A percentile compares a stretch with the other conserved stretches of the same genome.
Evolutionary conservation across 1,284 basidiomycete species (phyloP).

Genomic region (Phellopilus nigrolimitatus): DNA sequence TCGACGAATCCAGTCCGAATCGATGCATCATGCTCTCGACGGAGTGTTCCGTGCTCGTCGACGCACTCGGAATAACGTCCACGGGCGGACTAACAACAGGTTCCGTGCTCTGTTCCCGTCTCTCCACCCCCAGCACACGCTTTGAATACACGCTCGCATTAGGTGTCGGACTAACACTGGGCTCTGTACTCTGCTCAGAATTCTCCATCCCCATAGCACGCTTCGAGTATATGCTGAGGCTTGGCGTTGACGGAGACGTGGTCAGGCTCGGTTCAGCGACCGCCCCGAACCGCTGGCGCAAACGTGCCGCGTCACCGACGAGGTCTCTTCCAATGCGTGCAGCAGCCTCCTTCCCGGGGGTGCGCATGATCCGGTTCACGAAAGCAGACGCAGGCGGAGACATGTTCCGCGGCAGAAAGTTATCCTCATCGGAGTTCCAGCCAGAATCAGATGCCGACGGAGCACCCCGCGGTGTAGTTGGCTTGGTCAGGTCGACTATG

Average conservation of each 20-base stretch:
- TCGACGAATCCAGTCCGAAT: conserved; percentile 35
- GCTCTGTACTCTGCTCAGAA: conserved; percentile 23
- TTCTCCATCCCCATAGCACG: conserved; percentile 37
- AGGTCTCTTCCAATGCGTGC: conserved; percentile 59
- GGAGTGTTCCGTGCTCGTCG: conserved; percentile 33
- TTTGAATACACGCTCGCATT: too few relatives aligned
- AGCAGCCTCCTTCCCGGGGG: conserved; percentile 62
- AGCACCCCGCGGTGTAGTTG: conserved; percentile 29
- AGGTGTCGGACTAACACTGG: conserved; percentile 12
- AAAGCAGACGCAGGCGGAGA: conserved; percentile 87
- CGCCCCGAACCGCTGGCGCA: conserved; percentile 21
- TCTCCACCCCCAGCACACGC: too few relatives aligned
- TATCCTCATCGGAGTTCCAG: conserved; percentile 26
- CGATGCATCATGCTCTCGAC: conserved; percentile 51
- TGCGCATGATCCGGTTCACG: conserved; percentile 59
- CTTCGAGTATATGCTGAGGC: conserved; percentile 54
- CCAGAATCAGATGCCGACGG: conserved; percentile 20
- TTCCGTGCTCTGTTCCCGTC: too few relatives aligned
- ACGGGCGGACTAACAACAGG: too few relatives aligned
- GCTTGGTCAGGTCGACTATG: conserved; percentile 58
- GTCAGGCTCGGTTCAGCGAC: conserved; percentile 45
- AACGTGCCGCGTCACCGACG: conserved; percentile 39
- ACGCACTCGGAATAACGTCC: too few relatives aligned
- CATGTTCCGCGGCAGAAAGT: conserved; percentile 53
- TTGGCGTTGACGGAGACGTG: conserved; percentile 61